Percentiles rank a stretch among this genome's conserved stretches.
Evolutionary conservation across 106 monocot species (phyloP).

Genomic region (Phalaenopsis aphrodite): DNA sequence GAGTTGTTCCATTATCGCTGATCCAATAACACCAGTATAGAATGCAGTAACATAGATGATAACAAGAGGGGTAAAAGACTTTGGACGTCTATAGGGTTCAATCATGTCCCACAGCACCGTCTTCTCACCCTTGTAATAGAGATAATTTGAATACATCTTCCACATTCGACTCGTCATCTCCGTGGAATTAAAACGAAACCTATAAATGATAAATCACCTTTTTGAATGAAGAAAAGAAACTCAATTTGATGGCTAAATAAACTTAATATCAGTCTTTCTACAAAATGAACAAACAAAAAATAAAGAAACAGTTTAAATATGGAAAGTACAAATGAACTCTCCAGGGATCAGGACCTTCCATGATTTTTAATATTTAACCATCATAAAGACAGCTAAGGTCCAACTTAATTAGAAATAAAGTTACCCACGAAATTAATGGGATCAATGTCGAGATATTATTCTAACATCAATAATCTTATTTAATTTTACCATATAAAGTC

Average conservation of each 20-base stretch:
- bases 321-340: too few species aligned
- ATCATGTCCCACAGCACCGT: conserved; percentile 77
- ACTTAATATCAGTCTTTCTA: too few species aligned
- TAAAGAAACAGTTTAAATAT: too few species aligned
- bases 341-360: too few species aligned
- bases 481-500: too few species aligned
- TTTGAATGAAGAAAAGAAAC: neutral
- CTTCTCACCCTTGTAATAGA: conserved; percentile 59
- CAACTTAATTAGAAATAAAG: too few species aligned
- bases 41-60: conserved; percentile 58
- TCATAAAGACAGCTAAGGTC: too few species aligned
- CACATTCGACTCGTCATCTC: conserved; percentile 49
- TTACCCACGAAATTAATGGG: too few species aligned
- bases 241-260: neutral
- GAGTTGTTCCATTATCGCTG: conserved; percentile 68
- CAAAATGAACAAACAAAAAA: too few species aligned
- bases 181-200: neutral
- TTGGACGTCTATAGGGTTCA: conserved; percentile 60
- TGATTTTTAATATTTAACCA: too few species aligned
- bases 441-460: too few species aligned
- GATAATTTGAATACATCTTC: conserved; percentile 56
- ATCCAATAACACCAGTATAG: conserved; percentile 66
- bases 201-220: neutral
- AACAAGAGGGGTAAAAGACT: conserved; percentile 51
- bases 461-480: too few species aligned